phyloP scores from a whole-genome alignment of 2,329 filamentous ascomycete species.

The Corniculantispora saksenae region DNA sequence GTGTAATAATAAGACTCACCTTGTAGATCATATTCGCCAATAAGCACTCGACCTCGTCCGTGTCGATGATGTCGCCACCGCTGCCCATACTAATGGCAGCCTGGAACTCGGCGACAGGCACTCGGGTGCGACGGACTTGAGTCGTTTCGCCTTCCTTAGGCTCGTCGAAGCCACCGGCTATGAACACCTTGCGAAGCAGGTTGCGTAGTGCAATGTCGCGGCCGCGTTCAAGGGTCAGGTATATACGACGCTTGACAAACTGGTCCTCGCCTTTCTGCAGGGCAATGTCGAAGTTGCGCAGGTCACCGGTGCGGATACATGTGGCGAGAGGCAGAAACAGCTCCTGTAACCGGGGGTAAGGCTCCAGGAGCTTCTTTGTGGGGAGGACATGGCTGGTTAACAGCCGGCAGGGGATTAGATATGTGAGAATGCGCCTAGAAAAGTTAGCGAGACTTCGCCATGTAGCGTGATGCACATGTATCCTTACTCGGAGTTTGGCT shows the following conservation, averaged over 20 bases:
- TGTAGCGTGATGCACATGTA: constrained; percentile 34
- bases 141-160: constrained; percentile 66
- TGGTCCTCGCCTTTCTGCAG: constrained; percentile 83
- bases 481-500: constrained; percentile 80
- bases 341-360: constrained; percentile 73
- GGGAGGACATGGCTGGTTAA: constrained; percentile 87
- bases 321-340: constrained; percentile 77
- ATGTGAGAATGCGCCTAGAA: constrained; percentile 80
- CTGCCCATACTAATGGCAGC: constrained; percentile 78
- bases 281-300: constrained; percentile 80
- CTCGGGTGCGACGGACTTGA: constrained; percentile 69
- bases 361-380: constrained; percentile 66
- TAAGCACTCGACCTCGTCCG: constrained; percentile 93
- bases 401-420: constrained; percentile 90
- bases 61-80: constrained; percentile 67
- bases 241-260: constrained; percentile 90
- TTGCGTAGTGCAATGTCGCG: constrained; percentile 92
- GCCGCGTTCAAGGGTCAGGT: constrained; percentile 88
- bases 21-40: constrained; percentile 98
- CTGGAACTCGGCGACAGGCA: constrained; percentile 81
- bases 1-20: constrained; percentile 50
- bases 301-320: constrained; percentile 80
- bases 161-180: constrained; percentile 80
- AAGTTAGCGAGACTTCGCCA: constrained; percentile 25
- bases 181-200: constrained; percentile 85